These are phyloP conservation scores for Chenopodium album DNA, from an alignment of 148 eudicot genomes.

Conservation along the genomic window DNA sequence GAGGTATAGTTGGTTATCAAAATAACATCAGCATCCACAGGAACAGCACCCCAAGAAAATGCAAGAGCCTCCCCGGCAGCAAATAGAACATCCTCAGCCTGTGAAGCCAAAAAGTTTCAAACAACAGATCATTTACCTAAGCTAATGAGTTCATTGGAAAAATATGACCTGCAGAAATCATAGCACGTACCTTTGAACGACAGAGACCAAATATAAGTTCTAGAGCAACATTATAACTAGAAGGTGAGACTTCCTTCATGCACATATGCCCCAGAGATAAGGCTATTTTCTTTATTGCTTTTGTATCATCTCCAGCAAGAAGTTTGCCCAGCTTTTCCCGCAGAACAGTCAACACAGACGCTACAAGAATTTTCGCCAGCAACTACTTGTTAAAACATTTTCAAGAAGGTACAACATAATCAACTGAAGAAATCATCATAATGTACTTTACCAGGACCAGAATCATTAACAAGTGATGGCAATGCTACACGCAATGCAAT, in stretches of 20 bases:
- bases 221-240: constrained; percentile 58
- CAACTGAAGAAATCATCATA: background rate
- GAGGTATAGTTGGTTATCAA: constrained; percentile 85
- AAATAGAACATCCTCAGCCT: constrained; percentile 95
- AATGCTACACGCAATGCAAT: constrained; percentile 67
- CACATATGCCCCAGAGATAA: constrained; percentile 86
- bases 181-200: constrained; percentile 71
- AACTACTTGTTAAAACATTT: constrained; percentile 10
- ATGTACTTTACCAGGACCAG: constrained; percentile 55
- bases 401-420: constrained; percentile 7
- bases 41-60: constrained; percentile 94
- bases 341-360: constrained; percentile 49
- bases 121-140: background rate
- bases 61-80: constrained; percentile 98
- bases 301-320: constrained; percentile 74
- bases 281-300: constrained; percentile 74
- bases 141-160: background rate
- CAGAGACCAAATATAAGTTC: constrained; percentile 80
- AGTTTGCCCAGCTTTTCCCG: constrained; percentile 70
- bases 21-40: constrained; percentile 82
- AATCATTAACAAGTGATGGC: constrained; percentile 50
- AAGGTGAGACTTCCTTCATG: constrained; percentile 59
- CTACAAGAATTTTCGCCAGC: constrained; percentile 38
- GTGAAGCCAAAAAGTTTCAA: constrained; percentile 25
- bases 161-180: background rate